These are phyloP conservation scores for Herpetospermum pedunculosum DNA, from an alignment of 306 rosid species.

Conservation along the genomic window DNA sequence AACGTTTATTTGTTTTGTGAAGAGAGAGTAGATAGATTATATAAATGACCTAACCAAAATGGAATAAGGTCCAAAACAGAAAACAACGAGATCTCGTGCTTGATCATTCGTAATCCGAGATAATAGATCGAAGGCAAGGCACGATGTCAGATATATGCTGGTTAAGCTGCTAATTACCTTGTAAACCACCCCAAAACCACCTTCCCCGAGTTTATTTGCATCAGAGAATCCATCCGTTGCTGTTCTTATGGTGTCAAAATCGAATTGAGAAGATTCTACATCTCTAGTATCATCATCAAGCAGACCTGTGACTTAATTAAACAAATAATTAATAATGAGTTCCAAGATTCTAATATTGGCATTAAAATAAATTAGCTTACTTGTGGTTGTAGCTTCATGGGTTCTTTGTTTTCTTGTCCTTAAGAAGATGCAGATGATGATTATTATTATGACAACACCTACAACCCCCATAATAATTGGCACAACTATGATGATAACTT, in stretches of 20 bases:
- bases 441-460: not conserved
- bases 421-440: not conserved
- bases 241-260: not conserved
- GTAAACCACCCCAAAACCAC: conserved; percentile 11
- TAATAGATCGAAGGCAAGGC: too few species aligned
- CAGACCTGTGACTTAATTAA: not conserved
- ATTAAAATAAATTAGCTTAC: too few species aligned
- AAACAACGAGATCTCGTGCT: too few species aligned
- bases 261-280: not conserved
- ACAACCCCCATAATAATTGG: not conserved
- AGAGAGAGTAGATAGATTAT: too few species aligned
- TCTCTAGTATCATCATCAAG: not conserved
- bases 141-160: too few species aligned
- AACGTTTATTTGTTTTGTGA: too few species aligned
- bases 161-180: too few species aligned
- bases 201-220: conserved; percentile 1
- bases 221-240: conserved; percentile 1
- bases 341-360: not conserved
- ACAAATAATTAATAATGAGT: too few species aligned
- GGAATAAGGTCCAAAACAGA: too few species aligned
- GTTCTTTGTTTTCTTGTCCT: not conserved
- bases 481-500: not conserved
- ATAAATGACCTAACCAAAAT: too few species aligned
- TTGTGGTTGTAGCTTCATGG: too few species aligned
- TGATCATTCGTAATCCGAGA: too few species aligned